Evolutionary conservation across 352 stramenopile genomes (phyloP).

Genomic region (Pythium phragmitis): DNA sequence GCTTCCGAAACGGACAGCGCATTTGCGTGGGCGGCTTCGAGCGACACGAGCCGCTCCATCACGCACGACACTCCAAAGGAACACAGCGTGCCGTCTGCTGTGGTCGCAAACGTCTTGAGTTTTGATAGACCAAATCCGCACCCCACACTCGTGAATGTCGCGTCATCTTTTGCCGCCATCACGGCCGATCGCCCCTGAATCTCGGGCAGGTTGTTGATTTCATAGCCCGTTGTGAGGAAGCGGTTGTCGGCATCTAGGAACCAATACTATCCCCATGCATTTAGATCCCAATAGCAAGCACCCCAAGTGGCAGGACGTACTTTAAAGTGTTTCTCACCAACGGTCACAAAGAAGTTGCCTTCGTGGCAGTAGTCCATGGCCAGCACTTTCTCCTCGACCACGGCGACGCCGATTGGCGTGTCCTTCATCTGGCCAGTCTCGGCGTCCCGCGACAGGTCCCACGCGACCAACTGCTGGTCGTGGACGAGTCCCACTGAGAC

Average conservation of each 20-base stretch:
- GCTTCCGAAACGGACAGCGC: slow-evolving; percentile 73
- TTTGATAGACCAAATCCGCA: slow-evolving; percentile 54
- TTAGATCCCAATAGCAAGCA: not conserved
- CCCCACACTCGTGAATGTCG: slow-evolving; percentile 67
- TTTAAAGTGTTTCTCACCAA: slow-evolving; percentile 78
- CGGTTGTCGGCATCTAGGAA: slow-evolving; percentile 49
- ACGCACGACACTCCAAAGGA: slow-evolving; percentile 72
- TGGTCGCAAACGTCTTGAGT: slow-evolving; percentile 75
- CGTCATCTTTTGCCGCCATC: slow-evolving; percentile 57
- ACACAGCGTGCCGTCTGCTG: slow-evolving; percentile 69
- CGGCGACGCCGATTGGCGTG: slow-evolving; percentile 44
- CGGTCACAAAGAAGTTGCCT: slow-evolving; percentile 81
- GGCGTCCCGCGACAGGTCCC: slow-evolving; percentile 44
- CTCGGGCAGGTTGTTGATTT: slow-evolving; percentile 56
- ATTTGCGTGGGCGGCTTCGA: slow-evolving; percentile 59
- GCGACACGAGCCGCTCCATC: slow-evolving; percentile 74
- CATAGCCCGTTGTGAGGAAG: slow-evolving; percentile 54
- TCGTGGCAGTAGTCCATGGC: slow-evolving; percentile 66
- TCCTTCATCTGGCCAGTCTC: slow-evolving; percentile 27
- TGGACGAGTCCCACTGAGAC: slow-evolving; percentile 78
- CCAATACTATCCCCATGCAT: slow-evolving; percentile 56
- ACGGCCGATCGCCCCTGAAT: slow-evolving; percentile 57
- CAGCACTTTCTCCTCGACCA: slow-evolving; percentile 70
- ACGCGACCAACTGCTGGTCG: slow-evolving; percentile 80
- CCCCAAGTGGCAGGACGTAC: slow-evolving; percentile 25